These are phyloP conservation scores for Triticum urartu DNA, from an alignment of 176 grass and related monocot genomes.

Conservation along the genomic window DNA sequence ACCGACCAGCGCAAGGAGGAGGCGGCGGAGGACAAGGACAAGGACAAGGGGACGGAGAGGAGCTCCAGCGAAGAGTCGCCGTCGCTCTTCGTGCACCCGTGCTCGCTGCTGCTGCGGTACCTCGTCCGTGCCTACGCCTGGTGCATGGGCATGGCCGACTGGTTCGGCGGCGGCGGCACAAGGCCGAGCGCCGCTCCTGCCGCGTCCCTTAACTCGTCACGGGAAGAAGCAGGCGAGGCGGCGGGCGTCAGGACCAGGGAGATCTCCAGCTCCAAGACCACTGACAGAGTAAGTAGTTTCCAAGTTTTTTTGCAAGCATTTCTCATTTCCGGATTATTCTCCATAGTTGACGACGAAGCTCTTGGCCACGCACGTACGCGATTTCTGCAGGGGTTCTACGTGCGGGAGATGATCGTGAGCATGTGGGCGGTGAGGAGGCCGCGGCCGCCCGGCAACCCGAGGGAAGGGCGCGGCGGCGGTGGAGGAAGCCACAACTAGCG, in stretches of 20 bases:
- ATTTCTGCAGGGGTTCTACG: slow-evolving; percentile 16
- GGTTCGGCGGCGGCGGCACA: background rate
- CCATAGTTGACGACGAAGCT: background rate
- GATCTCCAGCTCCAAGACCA: no score
- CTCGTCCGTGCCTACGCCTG: slow-evolving; percentile 22
- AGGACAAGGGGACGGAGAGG: background rate
- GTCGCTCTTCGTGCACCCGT: slow-evolving; percentile 27
- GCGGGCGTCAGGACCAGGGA: background rate
- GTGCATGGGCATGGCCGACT: slow-evolving; percentile 30
- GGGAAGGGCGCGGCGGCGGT: slow-evolving; percentile 38
- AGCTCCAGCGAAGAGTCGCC: slow-evolving; percentile 5
- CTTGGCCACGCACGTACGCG: background rate
- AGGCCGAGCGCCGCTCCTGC: background rate
- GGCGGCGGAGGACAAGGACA: background rate
- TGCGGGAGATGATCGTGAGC: slow-evolving; percentile 13
- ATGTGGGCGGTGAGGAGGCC: slow-evolving; percentile 8
- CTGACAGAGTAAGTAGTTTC: no score
- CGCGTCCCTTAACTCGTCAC: background rate
- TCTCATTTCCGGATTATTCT: background rate
- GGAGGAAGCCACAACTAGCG: slow-evolving; percentile 36
- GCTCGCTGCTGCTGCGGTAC: slow-evolving; percentile 37
- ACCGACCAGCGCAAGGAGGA: background rate
- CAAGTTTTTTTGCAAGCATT: background rate
- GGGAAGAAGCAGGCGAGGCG: background rate
- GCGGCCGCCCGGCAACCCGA: background rate